Conservation (phyloP, 2,329 filamentous ascomycete species). For the Cladosporium cucumerinum region DNA sequence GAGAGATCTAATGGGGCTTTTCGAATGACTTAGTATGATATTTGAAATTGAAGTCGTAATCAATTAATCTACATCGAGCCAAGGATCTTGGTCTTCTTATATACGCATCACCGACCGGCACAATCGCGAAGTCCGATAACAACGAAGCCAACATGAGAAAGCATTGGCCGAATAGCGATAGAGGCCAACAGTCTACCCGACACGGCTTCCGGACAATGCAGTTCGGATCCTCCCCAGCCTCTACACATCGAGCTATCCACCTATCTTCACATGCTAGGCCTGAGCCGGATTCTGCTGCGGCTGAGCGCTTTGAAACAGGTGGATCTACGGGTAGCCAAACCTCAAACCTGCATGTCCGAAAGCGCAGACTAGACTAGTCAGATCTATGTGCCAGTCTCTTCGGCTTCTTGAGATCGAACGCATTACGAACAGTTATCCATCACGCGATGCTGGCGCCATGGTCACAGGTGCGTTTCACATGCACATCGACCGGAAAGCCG, state of each 20-base stretch:
- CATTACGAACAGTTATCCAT: not conserved
- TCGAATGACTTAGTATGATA: not conserved
- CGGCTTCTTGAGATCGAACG: not conserved
- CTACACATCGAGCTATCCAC: not conserved
- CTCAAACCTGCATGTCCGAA: not conserved
- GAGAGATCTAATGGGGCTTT: not conserved
- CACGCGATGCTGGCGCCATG: not conserved
- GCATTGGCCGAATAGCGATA: not conserved
- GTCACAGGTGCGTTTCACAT: not conserved
- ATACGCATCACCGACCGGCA: not conserved
- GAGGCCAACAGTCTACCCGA: not conserved
- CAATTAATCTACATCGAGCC: not conserved
- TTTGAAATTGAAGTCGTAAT: not conserved
- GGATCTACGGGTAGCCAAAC: not conserved
- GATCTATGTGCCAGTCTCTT: not conserved
- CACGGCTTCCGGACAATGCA: constrained; percentile 2
- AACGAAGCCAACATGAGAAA: not conserved
- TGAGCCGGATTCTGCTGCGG: not conserved
- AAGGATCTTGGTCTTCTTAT: not conserved
- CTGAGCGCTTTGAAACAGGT: not conserved
- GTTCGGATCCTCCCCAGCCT: constrained; percentile 5
- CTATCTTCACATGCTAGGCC: not conserved
- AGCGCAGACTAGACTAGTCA: not conserved
- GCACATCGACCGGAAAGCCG: not conserved
- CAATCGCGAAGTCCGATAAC: not conserved